Percentiles rank a stretch among this genome's conserved stretches.
Evolutionary conservation across 2,329 filamentous ascomycete genomes (phyloP).

Genomic region (Xylaria digitata): DNA sequence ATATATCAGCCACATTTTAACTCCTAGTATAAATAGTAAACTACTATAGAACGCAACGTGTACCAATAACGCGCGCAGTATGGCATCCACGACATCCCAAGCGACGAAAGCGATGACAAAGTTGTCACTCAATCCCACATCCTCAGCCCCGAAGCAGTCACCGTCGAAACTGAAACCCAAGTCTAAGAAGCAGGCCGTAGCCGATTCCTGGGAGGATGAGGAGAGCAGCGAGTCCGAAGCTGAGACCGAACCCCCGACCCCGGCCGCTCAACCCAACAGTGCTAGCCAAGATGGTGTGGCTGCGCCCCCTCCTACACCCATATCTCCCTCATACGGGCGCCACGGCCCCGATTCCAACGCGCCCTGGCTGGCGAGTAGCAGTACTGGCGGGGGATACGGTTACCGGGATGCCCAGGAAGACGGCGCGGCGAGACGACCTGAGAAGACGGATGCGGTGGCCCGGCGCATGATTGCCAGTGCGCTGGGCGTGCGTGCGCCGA

Average conservation of each 20-base stretch:
- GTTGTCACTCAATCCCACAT: constrained; percentile 46
- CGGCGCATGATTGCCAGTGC: constrained; percentile 89
- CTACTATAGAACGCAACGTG: neutral
- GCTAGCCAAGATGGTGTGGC: constrained; percentile 51
- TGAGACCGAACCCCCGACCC: constrained; percentile 43
- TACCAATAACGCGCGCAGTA: constrained; percentile 22
- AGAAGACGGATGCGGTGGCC: constrained; percentile 94
- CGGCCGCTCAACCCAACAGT: constrained; percentile 39
- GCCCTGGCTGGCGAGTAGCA: constrained; percentile 32
- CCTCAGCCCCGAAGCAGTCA: constrained; percentile 20
- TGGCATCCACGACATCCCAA: constrained; percentile 42
- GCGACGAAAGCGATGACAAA: constrained; percentile 47
- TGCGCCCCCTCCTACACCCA: constrained; percentile 75
- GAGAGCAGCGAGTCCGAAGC: constrained; percentile 60
- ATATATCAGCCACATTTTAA: neutral
- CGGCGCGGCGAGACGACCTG: constrained; percentile 61
- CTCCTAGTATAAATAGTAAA: neutral
- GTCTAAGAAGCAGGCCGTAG: constrained; percentile 59
- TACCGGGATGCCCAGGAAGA: constrained; percentile 25
- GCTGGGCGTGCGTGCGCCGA: constrained; percentile 82
- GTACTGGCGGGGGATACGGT: constrained; percentile 27
- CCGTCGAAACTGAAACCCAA: constrained; percentile 42
- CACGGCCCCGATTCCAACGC: constrained; percentile 23
- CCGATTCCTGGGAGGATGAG: constrained; percentile 84
- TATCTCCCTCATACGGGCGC: constrained; percentile 61